Evolutionary conservation across 2,329 filamentous ascomycete species (phyloP).

Genomic region (Lasiodiplodia gonubiensis): DNA sequence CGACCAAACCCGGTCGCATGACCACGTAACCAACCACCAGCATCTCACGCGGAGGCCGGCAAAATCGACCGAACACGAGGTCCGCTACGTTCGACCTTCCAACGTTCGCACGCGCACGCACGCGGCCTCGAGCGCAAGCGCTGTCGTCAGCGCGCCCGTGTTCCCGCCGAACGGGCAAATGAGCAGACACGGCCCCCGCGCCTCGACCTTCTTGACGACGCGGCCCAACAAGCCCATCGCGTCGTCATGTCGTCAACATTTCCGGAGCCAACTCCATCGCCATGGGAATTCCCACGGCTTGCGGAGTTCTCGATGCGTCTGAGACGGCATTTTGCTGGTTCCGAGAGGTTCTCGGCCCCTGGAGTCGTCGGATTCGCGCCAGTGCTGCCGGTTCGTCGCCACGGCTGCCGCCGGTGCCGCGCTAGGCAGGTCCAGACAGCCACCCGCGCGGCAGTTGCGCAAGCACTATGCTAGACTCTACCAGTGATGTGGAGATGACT

Average conservation of each 20-base stretch:
- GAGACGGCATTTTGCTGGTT: no score
- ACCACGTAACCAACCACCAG: neutral
- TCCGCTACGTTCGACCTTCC: constrained; percentile 13
- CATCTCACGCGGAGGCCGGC: neutral
- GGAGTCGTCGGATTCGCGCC: neutral
- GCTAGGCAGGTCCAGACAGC: neutral
- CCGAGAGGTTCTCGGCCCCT: no score
- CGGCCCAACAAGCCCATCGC: neutral
- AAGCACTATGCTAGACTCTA: neutral
- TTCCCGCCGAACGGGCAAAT: neutral
- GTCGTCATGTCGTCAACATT: no score
- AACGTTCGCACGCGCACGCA: neutral
- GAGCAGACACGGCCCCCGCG: no score
- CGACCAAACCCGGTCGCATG: neutral
- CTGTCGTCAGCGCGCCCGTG: neutral
- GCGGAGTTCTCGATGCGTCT: neutral
- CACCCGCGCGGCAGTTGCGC: neutral
- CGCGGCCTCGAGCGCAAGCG: neutral
- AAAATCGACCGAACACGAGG: constrained; percentile 19
- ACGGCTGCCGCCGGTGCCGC: neutral
- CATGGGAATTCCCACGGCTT: neutral
- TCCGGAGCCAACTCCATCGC: no score
- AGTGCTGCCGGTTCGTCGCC: neutral
- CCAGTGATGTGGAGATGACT: neutral
- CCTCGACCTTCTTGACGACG: no score